These are phyloP conservation scores for Typha latifolia DNA, from an alignment of 176 grass and related monocot genomes.

Conservation along the genomic window DNA sequence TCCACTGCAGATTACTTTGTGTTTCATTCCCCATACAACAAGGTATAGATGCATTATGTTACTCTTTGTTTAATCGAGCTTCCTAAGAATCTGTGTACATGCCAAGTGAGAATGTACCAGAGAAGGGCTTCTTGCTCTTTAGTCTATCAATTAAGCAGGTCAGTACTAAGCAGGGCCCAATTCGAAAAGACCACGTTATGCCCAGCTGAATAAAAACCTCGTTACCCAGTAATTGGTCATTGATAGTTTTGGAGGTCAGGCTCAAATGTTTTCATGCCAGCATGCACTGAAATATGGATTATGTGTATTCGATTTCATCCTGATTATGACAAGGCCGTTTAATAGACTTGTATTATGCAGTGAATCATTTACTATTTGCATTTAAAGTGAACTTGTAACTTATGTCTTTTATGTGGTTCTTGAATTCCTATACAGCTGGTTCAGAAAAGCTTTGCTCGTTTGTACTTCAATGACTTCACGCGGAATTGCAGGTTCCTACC, in stretches of 20 bases:
- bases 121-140: background rate
- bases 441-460: constrained; percentile 84
- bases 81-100: background rate
- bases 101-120: no score
- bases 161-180: no score
- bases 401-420: background rate
- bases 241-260: no score
- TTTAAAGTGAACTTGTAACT: background rate
- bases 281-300: no score
- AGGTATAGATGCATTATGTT: constrained; percentile 37
- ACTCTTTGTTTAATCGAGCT: background rate
- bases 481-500: constrained; percentile 54
- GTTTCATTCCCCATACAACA: constrained; percentile 99
- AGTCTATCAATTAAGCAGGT: background rate
- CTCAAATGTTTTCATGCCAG: no score
- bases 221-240: no score
- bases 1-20: constrained; percentile 75
- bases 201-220: no score
- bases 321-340: background rate
- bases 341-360: background rate
- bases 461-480: constrained; percentile 84
- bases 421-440: constrained; percentile 49
- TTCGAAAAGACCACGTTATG: no score
- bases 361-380: background rate
- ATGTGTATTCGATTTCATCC: no score